Conservation (phyloP, 176 grass and related monocot genomes). For the Metroxylon sagu region DNA sequence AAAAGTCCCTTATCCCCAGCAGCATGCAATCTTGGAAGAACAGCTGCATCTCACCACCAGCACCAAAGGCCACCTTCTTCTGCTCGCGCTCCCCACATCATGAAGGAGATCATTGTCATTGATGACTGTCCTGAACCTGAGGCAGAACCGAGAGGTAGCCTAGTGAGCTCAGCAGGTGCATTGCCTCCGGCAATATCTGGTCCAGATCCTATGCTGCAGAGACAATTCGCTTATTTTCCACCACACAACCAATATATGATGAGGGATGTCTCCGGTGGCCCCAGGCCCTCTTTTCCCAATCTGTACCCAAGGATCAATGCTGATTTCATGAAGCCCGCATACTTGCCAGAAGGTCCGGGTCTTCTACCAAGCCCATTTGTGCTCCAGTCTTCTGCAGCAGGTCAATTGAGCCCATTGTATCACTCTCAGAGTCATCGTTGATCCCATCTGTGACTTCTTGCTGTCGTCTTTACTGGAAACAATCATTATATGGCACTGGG, state of each 20-base stretch:
- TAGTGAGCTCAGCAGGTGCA: constrained; percentile 23
- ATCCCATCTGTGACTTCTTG: constrained; percentile 16
- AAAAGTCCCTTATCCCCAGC: constrained; percentile 1
- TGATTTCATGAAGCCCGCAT: constrained; percentile 38
- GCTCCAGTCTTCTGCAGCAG: constrained; percentile 33
- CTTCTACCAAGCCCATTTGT: constrained; percentile 36
- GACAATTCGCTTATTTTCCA: constrained; percentile 55
- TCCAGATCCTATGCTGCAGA: constrained; percentile 23
- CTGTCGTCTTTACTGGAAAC: too few species aligned
- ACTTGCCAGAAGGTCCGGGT: constrained; percentile 18
- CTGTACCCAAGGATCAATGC: constrained; percentile 34
- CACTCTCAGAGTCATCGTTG: constrained; percentile 42
- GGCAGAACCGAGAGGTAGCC: constrained; percentile 32
- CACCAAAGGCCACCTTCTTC: constrained; percentile 9
- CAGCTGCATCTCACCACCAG: too few species aligned
- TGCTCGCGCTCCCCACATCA: constrained; percentile 34
- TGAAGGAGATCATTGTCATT: constrained; percentile 68
- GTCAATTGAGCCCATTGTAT: constrained; percentile 51
- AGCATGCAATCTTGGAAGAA: too few species aligned
- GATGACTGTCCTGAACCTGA: constrained; percentile 45
- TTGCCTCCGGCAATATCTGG: constrained; percentile 22
- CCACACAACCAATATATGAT: constrained; percentile 33
- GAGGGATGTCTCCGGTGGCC: constrained; percentile 33
- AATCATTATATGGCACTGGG: too few species aligned
- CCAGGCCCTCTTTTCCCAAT: constrained; percentile 30